Base-by-base conservation (phyloP, 2,329 filamentous ascomycete species). In the Ceratocystis destructans region DNA sequence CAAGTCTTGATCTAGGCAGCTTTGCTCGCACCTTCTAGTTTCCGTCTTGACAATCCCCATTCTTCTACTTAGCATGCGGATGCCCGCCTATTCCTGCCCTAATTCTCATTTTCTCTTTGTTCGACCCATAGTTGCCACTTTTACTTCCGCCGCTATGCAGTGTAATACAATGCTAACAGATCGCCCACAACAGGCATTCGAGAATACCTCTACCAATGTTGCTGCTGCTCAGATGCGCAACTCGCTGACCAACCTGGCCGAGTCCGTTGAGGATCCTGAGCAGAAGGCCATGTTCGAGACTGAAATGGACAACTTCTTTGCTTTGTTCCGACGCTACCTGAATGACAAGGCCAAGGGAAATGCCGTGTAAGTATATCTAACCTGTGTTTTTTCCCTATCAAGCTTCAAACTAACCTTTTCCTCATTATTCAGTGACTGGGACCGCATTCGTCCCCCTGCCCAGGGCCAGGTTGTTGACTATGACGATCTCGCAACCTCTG, bases 231-330 rank as follows among this genome's bases (percentile, higher is more conserved):
- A 99, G 82, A 99, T 99, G 94, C 90, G 94, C 78, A 99, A 99
- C 83, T 84, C 90, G 69, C 83, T 99, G 76, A 97, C 96, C 76
- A 87, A 87, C 77, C 87, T 99, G 70, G 84, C 89, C 72, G 94
- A 99, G 79, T 89, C 87, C 8, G 92, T 96, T 75, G 84, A 86
- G 73, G 91, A 97, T 75, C 82, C 88, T 66, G 80, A 86, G 69
- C 79, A 88, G 76, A 90, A 89, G 79, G 93, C 96, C 88, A 91
- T 95, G 71, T 97, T 97, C 77, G 93, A 97, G 81, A 95, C 92
- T 3, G 93, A 99, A 80, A 97, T 96, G 92, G 94, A 99, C 85
- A 99, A 99, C 86, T 99, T 99, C 83, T 99, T 99, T 76, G 88
- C 91, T 69, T 88, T 99, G 69, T 99, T 99, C 87, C 89, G 94